phyloP scores from a whole-genome alignment of 768 basidiomycete species.

The Atractiella rhizophila region DNA sequence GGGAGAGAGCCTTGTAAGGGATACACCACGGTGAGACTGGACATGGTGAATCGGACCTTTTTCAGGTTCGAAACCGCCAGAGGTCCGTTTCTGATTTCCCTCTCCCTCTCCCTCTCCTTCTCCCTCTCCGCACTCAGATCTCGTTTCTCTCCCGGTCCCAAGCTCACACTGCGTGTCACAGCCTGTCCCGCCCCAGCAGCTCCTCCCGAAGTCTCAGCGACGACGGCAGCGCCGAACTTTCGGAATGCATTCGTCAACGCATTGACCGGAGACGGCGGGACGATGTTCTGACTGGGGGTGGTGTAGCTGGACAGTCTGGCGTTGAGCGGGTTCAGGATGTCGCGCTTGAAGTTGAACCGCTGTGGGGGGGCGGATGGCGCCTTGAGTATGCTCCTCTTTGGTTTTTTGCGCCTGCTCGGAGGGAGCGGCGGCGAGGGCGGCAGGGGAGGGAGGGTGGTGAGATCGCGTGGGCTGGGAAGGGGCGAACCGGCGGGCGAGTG shows the following conservation, averaged over 20 bases:
- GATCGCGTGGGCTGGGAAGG: too few relatives aligned
- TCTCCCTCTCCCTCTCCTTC: neutral
- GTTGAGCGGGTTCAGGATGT: slow-evolving; percentile 12
- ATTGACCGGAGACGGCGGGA: neutral
- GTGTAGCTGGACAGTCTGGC: neutral
- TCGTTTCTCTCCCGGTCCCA: neutral
- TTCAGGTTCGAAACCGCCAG: slow-evolving; percentile 33
- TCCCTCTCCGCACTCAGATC: neutral
- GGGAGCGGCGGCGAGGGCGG: neutral
- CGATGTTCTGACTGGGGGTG: neutral
- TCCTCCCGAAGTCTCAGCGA: neutral
- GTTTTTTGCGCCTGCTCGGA: neutral
- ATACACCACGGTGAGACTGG: slow-evolving; percentile 62
- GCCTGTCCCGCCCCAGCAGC: neutral
- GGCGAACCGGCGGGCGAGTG: too few relatives aligned
- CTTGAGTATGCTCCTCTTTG: slow-evolving; percentile 13
- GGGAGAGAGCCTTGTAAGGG: slow-evolving; percentile 66
- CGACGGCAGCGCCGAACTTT: neutral
- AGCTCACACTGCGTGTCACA: neutral
- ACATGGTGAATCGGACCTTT: slow-evolving; percentile 73
- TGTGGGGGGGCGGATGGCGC: slow-evolving; percentile 3
- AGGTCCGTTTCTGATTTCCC: neutral
- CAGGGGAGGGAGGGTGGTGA: neutral
- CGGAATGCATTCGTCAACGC: neutral
- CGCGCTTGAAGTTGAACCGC: slow-evolving; percentile 15